These are phyloP conservation scores for Rhizopogon rudus DNA, from an alignment of 768 basidiomycete species.

Conservation along the genomic window DNA sequence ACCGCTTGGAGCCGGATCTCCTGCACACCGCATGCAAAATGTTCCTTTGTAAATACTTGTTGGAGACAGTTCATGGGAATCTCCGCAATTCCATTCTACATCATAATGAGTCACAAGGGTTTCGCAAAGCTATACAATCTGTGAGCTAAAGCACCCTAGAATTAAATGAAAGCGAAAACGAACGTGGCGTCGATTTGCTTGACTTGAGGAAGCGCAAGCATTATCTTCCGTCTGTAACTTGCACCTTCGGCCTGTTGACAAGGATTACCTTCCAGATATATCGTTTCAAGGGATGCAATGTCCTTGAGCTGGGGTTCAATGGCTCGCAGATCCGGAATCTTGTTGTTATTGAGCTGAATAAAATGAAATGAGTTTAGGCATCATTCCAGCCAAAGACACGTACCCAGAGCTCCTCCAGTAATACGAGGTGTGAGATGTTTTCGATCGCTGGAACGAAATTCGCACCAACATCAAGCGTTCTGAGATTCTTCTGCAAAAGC, in stretches of 20 bases:
- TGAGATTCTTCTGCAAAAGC: slow-evolving; percentile 50
- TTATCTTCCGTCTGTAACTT: slow-evolving; percentile 85
- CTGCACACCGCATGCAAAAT: too few species aligned
- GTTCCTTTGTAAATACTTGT: too few species aligned
- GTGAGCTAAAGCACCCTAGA: background rate
- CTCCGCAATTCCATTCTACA: too few species aligned
- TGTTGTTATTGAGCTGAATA: slow-evolving; percentile 79
- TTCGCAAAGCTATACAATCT: slow-evolving; percentile 5
- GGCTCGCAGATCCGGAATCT: slow-evolving; percentile 63
- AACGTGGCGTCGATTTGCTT: slow-evolving; percentile 96
- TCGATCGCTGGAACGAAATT: slow-evolving; percentile 81
- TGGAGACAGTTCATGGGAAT: too few species aligned
- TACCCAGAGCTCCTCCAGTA: slow-evolving; percentile 95
- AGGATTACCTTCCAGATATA: slow-evolving; percentile 96
- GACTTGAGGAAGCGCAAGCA: slow-evolving; percentile 81
- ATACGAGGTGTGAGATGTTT: slow-evolving; percentile 69
- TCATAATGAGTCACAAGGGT: background rate
- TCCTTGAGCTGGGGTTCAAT: slow-evolving; percentile 64
- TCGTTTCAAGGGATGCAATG: slow-evolving; percentile 65
- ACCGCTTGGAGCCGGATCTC: too few species aligned
- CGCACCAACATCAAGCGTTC: slow-evolving; percentile 82
- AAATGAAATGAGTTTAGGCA: background rate
- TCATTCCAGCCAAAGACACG: slow-evolving; percentile 14
- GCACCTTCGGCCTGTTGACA: slow-evolving; percentile 75
- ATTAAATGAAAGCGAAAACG: slow-evolving; percentile 28